phyloP scores from a whole-genome alignment of 2,329 filamentous ascomycete genomes.

The Epichloe uncinata region DNA sequence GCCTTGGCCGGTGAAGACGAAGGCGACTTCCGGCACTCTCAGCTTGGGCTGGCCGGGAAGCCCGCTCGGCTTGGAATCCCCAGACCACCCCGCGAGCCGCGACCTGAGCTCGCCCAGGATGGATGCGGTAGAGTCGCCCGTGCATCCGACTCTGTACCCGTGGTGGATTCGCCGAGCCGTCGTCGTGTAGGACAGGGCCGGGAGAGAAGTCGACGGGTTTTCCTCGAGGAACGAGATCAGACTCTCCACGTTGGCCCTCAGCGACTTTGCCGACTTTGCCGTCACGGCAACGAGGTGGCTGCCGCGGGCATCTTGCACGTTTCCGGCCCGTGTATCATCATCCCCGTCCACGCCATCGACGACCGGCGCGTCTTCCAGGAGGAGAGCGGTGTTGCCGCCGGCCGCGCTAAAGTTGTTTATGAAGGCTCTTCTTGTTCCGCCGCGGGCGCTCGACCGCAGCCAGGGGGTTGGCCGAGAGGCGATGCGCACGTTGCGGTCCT shows the following conservation, averaged over 20 bases:
- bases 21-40: conserved; percentile 16
- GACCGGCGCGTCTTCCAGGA: conserved; percentile 48
- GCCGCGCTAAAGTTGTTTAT: conserved; percentile 61
- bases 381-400: conserved; percentile 55
- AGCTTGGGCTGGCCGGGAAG: background rate
- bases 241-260: conserved; percentile 43
- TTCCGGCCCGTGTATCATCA: too few relatives aligned
- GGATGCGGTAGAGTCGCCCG: conserved; percentile 20
- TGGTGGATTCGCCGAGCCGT: conserved; percentile 53
- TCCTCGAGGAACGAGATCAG: conserved; percentile 40
- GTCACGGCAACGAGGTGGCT: conserved; percentile 47
- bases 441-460: conserved; percentile 16
- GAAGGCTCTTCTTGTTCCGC: conserved; percentile 30
- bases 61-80: too few relatives aligned
- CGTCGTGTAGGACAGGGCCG: conserved; percentile 51
- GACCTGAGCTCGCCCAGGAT: background rate
- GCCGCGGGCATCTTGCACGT: conserved; percentile 31
- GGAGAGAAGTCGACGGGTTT: conserved; percentile 37
- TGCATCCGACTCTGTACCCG: conserved; percentile 35
- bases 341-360: conserved; percentile 20
- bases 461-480: conserved; percentile 38
- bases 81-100: background rate
- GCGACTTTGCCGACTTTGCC: conserved; percentile 39
- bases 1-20: conserved; percentile 35
- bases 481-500: conserved; percentile 44